Evolutionary conservation across 371 early-diverging fungal species (phyloP).

Genomic region (Blastocladiella emersonii): DNA sequence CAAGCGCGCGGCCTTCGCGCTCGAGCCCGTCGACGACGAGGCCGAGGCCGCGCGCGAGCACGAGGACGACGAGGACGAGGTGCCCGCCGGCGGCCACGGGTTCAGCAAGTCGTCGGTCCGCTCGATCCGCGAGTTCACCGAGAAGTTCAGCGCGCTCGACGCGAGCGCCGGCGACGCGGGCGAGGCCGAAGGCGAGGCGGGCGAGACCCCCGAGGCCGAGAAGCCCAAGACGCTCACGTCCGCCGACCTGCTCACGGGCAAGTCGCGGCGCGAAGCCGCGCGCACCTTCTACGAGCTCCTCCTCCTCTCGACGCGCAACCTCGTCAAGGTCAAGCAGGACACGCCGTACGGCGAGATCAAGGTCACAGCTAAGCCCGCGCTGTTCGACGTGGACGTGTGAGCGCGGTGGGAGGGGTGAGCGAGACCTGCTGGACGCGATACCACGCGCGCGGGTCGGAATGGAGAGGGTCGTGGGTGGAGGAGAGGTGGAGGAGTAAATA

Average conservation of each 20-base stretch:
- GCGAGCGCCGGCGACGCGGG: background rate
- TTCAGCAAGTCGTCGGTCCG: background rate
- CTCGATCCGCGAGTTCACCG: background rate
- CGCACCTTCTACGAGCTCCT: slow-evolving; percentile 81
- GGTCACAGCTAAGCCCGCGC: slow-evolving; percentile 21
- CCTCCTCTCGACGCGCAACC: slow-evolving; percentile 71
- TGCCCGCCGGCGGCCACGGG: background rate
- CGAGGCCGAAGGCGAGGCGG: slow-evolving; percentile 2
- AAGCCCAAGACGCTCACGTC: background rate
- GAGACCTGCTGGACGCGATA: too few relatives aligned
- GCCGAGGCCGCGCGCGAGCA: slow-evolving; percentile 18
- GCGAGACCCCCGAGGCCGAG: background rate
- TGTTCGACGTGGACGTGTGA: too few relatives aligned
- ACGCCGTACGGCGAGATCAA: slow-evolving; percentile 69
- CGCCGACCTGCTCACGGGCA: background rate
- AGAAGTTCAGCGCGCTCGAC: background rate
- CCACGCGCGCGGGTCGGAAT: too few relatives aligned
- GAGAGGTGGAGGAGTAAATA: too few relatives aligned
- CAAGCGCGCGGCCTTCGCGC: too few relatives aligned
- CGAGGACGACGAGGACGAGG: slow-evolving; percentile 1
- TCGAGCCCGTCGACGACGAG: slow-evolving; percentile 13
- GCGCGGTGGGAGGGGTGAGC: too few relatives aligned
- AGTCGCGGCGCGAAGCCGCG: slow-evolving; percentile 48
- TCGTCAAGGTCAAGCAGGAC: slow-evolving; percentile 66
- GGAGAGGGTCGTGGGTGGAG: too few relatives aligned